Base-by-base conservation (phyloP, 116 monocot genomes). In the Papilionanthe hybrid region DNA sequence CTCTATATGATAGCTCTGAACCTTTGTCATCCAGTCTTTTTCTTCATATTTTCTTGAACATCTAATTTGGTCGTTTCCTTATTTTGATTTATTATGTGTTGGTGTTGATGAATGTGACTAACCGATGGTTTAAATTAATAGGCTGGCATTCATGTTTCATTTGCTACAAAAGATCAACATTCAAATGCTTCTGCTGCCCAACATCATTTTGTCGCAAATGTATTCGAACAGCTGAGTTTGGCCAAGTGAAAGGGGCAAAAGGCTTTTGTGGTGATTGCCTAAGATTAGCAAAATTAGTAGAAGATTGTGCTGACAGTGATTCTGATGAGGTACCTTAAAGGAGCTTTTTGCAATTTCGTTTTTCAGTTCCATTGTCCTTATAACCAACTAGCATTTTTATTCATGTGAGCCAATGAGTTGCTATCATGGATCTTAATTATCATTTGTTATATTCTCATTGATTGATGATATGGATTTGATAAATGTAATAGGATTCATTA, bases 201-300 rank as follows among this genome's bases (percentile, higher is more conserved):
- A 89, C 10, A 13, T 90, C 94, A 79, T 78, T 88, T 28, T 96
- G 96, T 65, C 56, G n/a, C n/a, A 47, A 30, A 41, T 96, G 94
- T 75, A 78, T 92, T 9, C 80, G 53, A 79, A 78, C 72, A 29
- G 83, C 78, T 55, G 87, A 88, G 45, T 92, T 90, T 82, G 87
- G 85, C 45, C 85, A 68, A 78, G 78, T 89, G 44, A 90, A 85
- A 71, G 84, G 79, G 77, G 81, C 68, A 41, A 90, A 86, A 77
- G 96, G 96, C 13, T 96, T 96, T 82, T 96, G 96, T 80, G 77
- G 32, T 48, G 72, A 77, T 53, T 96, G 96, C 84, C 85, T 96
- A 81, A 89, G 87, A 78, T 79, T 93, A 41, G 79, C 82, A 43
- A 84, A 79, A 17, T 68, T 89, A 73, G 85, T 90, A 69, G 93